Conservation (phyloP, 805 yeast genomes). For the Priceomyces carsonii region DNA sequence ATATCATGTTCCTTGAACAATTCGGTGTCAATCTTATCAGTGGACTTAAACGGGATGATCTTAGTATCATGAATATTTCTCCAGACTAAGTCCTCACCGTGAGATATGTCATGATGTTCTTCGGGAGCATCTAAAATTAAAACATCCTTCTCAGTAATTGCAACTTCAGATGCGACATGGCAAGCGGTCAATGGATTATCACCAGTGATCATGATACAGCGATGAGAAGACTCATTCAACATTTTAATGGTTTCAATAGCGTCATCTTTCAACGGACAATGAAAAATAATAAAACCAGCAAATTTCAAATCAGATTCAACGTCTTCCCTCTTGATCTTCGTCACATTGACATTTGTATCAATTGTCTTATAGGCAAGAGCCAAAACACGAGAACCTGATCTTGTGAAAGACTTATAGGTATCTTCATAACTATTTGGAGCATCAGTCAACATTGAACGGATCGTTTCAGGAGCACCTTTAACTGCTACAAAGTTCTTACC, state of each 20-base stretch:
- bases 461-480: slow-evolving; percentile 98
- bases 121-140: slow-evolving; percentile 86
- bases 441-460: slow-evolving; percentile 67
- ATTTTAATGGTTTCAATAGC: slow-evolving; percentile 87
- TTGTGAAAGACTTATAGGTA: slow-evolving; percentile 83
- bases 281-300: slow-evolving; percentile 95
- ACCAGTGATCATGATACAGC: slow-evolving; percentile 98
- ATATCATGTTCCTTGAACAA: slow-evolving; percentile 73
- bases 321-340: slow-evolving; percentile 66
- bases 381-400: slow-evolving; percentile 94
- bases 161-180: slow-evolving; percentile 94
- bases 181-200: slow-evolving; percentile 98
- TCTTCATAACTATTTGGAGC: slow-evolving; percentile 83
- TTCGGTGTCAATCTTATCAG: slow-evolving; percentile 53
- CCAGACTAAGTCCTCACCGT: slow-evolving; percentile 69
- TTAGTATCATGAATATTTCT: slow-evolving; percentile 78
- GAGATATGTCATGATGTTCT: slow-evolving; percentile 52
- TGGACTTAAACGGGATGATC: slow-evolving; percentile 64
- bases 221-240: slow-evolving; percentile 94
- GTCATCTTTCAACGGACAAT: slow-evolving; percentile 93
- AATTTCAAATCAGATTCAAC: slow-evolving; percentile 75
- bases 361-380: slow-evolving; percentile 82
- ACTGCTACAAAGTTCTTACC: slow-evolving; percentile 70
- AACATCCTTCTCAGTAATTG: slow-evolving; percentile 78
- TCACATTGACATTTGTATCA: slow-evolving; percentile 48